Evolutionary conservation across 148 eudicot genomes (phyloP).

Genomic region (Chenopodium formosanum): DNA sequence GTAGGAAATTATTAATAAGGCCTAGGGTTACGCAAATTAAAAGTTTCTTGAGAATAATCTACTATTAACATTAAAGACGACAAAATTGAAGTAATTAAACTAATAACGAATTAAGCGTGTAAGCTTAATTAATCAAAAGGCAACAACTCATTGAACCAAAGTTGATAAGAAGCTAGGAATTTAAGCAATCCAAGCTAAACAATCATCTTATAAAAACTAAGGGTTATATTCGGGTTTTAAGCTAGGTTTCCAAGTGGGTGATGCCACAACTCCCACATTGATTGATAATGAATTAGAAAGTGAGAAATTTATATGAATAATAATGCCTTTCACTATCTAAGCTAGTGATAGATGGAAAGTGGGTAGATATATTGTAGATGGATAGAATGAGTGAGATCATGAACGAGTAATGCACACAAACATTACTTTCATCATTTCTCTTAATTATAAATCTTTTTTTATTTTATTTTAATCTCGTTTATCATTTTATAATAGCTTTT

Average conservation of each 20-base stretch:
- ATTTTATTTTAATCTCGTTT: too few relatives aligned
- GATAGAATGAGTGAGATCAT: not conserved
- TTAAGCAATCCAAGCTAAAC: not conserved
- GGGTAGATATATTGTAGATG: not conserved
- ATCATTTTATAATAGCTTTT: too few relatives aligned
- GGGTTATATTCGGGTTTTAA: not conserved
- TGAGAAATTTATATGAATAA: not conserved
- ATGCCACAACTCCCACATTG: slow-evolving; percentile 12
- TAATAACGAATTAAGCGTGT: too few relatives aligned
- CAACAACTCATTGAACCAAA: not conserved
- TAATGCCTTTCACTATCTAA: not conserved
- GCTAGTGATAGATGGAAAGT: not conserved
- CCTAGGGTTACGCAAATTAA: too few relatives aligned
- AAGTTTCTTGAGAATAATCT: too few relatives aligned
- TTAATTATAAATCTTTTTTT: not conserved
- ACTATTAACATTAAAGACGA: not conserved
- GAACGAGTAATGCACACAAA: slow-evolving; percentile 17
- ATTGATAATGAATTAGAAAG: not conserved
- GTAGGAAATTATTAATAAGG: too few relatives aligned
- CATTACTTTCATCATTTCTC: slow-evolving; percentile 10
- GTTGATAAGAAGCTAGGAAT: not conserved
- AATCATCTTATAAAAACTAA: not conserved
- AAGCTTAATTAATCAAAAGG: not conserved
- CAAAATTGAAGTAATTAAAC: not conserved
- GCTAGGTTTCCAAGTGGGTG: slow-evolving; percentile 15